phyloP scores from a whole-genome alignment of 1,284 basidiomycete species.

The Pseudozyma flocculosa region DNA sequence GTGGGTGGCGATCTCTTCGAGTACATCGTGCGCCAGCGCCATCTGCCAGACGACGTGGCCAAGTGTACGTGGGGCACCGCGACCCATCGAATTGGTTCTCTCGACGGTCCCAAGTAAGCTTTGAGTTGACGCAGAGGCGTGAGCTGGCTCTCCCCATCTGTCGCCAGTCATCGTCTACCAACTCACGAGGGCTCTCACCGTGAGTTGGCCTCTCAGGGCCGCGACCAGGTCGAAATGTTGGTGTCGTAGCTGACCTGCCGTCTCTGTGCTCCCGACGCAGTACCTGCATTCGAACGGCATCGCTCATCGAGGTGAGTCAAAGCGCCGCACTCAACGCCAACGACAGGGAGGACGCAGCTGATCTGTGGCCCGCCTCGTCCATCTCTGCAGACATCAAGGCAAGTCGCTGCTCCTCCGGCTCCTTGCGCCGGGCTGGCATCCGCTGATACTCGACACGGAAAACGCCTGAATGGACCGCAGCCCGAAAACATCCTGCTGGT shows the following conservation, averaged over 20 bases:
- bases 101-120: too few species aligned
- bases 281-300: neutral
- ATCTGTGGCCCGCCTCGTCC: too few species aligned
- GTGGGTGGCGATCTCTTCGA: neutral
- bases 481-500: neutral
- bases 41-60: neutral
- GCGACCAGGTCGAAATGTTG: too few species aligned
- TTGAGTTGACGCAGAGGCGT: too few species aligned
- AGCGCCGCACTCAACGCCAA: neutral
- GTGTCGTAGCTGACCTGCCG: too few species aligned
- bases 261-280: neutral
- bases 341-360: too few species aligned
- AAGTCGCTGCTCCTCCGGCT: too few species aligned
- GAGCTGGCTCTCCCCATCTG: neutral
- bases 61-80: neutral
- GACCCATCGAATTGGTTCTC: too few species aligned
- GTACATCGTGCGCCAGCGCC: neutral
- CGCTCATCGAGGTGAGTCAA: neutral
- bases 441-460: too few species aligned
- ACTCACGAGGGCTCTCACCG: neutral
- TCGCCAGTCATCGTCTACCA: neutral
- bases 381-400: neutral
- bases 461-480: too few species aligned
- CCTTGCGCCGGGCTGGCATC: too few species aligned
- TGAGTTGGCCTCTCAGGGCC: neutral